Base-by-base conservation (phyloP, 2,329 filamentous ascomycete genomes). In the Ceratocystis papillata region DNA sequence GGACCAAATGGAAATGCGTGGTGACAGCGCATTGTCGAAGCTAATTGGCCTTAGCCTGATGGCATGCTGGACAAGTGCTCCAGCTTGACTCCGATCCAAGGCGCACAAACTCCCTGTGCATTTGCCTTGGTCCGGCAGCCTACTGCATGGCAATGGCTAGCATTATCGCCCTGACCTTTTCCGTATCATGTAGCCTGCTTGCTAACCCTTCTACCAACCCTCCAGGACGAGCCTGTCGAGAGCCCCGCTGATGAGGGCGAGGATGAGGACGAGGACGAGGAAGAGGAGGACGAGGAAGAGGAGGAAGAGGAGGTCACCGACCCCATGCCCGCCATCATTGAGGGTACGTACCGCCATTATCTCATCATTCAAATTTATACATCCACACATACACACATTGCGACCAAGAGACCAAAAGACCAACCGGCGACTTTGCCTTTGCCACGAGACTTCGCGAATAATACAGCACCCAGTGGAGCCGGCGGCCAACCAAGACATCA, bases 281-380 rank as follows among this genome's bases (percentile, higher is more conserved):
- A 83, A 41, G 85, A 83, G 28, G 85, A 86, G 55, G 87, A 86
- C 30, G 87, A 88, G 55, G 86, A 87, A 44, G 87, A 88, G 45
- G 87, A 90, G 22, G 89, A 92, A 68, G 89, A 94, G 64, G 89
- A 93, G 69, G 88, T 92, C 69, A 86, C 87, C 72, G 93, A 97
- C 76, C 86, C 87, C 72, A 95, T 96, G 83, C 89, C 92, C 69
- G 83, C 84, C 77, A 79, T 97, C 69, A 89, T 96, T 79, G 90
- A 96, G 84, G 91, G 94, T 97, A 78, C 82, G 90, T 57, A 57
- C 50, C 28, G 50, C 50, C 15, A 57, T 76, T 68, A 25, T 48
- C 17, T 61, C 55, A 48, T 50, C 53, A 22, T 37, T 41, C 44
- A 57, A 37, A 12, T 37, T 3, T 37, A 37, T 12, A 37, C 33